Evolutionary conservation across 2,329 filamentous ascomycete species (phyloP).

Genomic region (Tolypocladium pustulatum): DNA sequence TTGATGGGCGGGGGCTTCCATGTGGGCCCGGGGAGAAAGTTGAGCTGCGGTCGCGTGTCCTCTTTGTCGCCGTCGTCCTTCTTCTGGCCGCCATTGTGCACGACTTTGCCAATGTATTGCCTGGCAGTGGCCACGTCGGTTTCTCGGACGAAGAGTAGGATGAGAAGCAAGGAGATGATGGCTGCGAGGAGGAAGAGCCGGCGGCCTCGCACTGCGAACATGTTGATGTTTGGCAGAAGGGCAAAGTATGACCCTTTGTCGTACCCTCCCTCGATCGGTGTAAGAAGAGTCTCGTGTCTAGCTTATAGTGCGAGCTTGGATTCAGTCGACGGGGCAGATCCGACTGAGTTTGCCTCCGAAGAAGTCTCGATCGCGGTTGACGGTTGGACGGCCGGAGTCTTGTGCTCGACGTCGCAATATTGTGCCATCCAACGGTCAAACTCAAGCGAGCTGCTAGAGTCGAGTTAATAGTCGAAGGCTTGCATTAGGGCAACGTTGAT

Average conservation of each 20-base stretch:
- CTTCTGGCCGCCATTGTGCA: not conserved
- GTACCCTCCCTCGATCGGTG: not conserved
- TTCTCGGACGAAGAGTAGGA: not conserved
- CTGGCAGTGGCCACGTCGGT: not conserved
- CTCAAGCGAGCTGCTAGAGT: too few relatives aligned
- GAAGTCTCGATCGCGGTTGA: too few relatives aligned
- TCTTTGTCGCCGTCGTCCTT: too few relatives aligned
- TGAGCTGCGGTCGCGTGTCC: too few relatives aligned
- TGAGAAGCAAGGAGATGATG: not conserved
- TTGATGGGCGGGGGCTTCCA: conserved; percentile 24
- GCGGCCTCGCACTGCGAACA: not conserved
- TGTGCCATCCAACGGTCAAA: too few relatives aligned
- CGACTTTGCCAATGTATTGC: not conserved
- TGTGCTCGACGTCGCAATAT: too few relatives aligned
- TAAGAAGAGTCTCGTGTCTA: not conserved
- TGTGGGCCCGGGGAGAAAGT: conserved; percentile 21
- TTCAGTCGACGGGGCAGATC: too few relatives aligned
- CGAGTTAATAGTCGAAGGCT: too few relatives aligned
- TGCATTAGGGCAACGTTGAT: not conserved
- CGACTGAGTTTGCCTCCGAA: too few relatives aligned
- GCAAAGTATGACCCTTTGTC: not conserved
- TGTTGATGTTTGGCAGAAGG: not conserved
- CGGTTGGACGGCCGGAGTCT: too few relatives aligned
- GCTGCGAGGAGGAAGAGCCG: not conserved
- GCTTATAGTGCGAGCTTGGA: not conserved